Evolutionary conservation across 164 flowering plant species (phyloP), one percentile per base, ranked within the genome.

Genomic region (Cinnamomum micranthum): DNA sequence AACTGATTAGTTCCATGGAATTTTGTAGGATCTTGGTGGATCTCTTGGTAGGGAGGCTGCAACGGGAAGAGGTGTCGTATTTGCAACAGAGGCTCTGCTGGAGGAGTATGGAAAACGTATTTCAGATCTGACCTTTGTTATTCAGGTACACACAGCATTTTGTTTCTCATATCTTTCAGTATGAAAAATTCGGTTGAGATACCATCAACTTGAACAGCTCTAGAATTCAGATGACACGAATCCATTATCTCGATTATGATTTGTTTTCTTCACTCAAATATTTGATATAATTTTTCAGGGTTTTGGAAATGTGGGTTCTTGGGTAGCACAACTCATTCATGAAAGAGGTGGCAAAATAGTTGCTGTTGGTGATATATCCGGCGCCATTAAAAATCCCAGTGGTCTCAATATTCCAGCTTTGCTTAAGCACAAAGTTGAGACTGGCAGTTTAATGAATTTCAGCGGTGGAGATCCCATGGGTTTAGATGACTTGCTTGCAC

Each of bases 21-120:
- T 68, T 31, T 31, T 76, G 75, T 75, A 92, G 95, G 95, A 91
- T 82, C 92, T 92, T 75, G 97, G 95, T 33, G 97, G 97, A 62
- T 92, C 95, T 52, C 83, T 92, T 3, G 97, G 95, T 27, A 84
- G 97, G 73, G 97, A 92, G 27, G 94, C 97, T 69, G 95, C 97
- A 72, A 92, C 95, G 24, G 95, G 97, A 55, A 86, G 89, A 13
- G 97, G 95, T 62, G 95, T 89, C 12, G 90, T 91, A 65, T 89
- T 73, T 73, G 93, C 92, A 17, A 88, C 93, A 0, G 94, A 89
- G 76, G 93, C 92, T 72, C 74, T 92, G 70, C 89, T 92, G 76
- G 85, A 86, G 19, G 94, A 92, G 67, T 74, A 89, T 82, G 94
- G 92, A n/a, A 86, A 89, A 76, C 81, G 90, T 13, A 85, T 92